phyloP scores from a whole-genome alignment of 352 stramenopile genomes.

The Phytophthora ohioensis region DNA sequence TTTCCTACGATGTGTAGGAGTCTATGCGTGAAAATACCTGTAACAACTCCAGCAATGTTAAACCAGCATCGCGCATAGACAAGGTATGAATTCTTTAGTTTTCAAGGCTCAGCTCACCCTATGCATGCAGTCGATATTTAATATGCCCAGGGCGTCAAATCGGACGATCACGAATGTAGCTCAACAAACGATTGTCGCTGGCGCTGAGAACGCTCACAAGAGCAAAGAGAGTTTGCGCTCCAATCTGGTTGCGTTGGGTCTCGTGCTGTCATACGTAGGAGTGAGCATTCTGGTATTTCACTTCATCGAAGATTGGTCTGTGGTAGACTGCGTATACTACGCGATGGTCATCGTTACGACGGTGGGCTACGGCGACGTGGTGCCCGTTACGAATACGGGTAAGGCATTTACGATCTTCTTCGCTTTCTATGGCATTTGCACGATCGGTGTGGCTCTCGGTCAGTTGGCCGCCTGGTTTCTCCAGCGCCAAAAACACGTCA shows the following conservation, averaged over 20 bases:
- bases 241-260: constrained; percentile 54
- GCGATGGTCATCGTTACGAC: constrained; percentile 94
- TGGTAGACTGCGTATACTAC: constrained; percentile 92
- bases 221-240: constrained; percentile 12
- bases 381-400: constrained; percentile 55
- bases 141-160: constrained; percentile 35
- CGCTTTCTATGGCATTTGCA: constrained; percentile 77
- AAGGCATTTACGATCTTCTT: constrained; percentile 91
- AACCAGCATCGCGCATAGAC: constrained; percentile 3
- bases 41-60: constrained; percentile 6
- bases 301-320: constrained; percentile 60
- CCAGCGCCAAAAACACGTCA: constrained; percentile 59
- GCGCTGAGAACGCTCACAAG: constrained; percentile 25
- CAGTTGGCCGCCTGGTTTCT: constrained; percentile 65
- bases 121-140: constrained; percentile 40
- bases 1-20: background rate
- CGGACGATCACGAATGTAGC: constrained; percentile 35
- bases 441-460: constrained; percentile 72
- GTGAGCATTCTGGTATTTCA: constrained; percentile 69
- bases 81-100: constrained; percentile 1
- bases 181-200: constrained; percentile 42
- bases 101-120: background rate
- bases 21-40: constrained; percentile 9
- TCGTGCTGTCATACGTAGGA: constrained; percentile 67
- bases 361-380: constrained; percentile 89